A percentile compares a stretch with the other conserved stretches of the same genome.
phyloP scores from a whole-genome alignment of 2,329 filamentous ascomycete species.

The Fusarium circinatum region DNA sequence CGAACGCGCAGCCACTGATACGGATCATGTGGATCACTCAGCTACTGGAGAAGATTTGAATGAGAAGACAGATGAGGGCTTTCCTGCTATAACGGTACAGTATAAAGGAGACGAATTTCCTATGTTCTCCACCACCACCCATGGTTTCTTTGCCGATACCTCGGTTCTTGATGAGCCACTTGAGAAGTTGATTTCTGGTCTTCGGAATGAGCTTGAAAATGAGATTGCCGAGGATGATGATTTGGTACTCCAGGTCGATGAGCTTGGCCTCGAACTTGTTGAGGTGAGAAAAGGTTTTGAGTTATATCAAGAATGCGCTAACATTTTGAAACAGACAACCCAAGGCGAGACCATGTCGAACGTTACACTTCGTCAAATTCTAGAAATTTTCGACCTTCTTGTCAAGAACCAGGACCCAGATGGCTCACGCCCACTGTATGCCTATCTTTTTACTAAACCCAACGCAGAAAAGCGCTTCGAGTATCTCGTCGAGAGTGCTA shows the following conservation, averaged over 20 bases:
- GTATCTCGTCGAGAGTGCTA: slow-evolving; percentile 54
- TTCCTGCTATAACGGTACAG: slow-evolving; percentile 53
- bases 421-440: slow-evolving; percentile 52
- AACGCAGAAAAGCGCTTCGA: slow-evolving; percentile 53
- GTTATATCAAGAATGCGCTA: slow-evolving; percentile 29
- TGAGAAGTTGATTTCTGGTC: slow-evolving; percentile 55
- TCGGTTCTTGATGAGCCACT: slow-evolving; percentile 57
- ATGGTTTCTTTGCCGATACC: slow-evolving; percentile 58
- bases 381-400: slow-evolving; percentile 56
- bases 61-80: slow-evolving; percentile 34
- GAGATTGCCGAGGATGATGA: slow-evolving; percentile 60
- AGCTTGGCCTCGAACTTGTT: slow-evolving; percentile 63
- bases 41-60: slow-evolving; percentile 17
- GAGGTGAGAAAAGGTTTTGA: slow-evolving; percentile 52
- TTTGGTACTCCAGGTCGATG: slow-evolving; percentile 61
- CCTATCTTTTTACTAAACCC: slow-evolving; percentile 54
- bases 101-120: slow-evolving; percentile 58
- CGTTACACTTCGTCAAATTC: slow-evolving; percentile 54
- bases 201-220: slow-evolving; percentile 58
- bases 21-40: slow-evolving; percentile 4
- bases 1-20: slow-evolving; percentile 12
- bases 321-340: slow-evolving; percentile 48
- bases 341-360: slow-evolving; percentile 48
- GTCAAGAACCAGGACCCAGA: slow-evolving; percentile 57
- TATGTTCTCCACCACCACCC: slow-evolving; percentile 49